These are phyloP conservation scores for Camellia oleifera DNA, from an alignment of 179 eudicot genomes.

Conservation along the genomic window DNA sequence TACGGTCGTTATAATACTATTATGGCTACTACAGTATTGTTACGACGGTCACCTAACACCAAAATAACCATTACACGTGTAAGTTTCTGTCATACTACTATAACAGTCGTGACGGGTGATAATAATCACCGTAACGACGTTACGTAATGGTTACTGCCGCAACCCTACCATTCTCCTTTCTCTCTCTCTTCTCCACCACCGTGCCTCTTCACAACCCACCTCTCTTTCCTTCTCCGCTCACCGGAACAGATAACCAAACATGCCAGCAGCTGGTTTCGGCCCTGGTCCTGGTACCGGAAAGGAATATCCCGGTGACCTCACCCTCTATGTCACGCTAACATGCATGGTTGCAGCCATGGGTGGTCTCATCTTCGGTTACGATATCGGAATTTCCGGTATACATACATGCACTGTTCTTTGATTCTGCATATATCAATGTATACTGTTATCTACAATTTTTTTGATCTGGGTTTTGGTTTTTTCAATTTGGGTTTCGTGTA, in stretches of 20 bases:
- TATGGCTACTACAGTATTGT: too few species aligned
- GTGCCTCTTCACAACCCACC: not conserved
- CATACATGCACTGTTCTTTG: not conserved
- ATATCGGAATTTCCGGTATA: slow-evolving; percentile 38
- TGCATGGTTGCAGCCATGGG: slow-evolving; percentile 44
- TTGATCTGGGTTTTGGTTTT: too few species aligned
- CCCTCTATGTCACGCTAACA: slow-evolving; percentile 29
- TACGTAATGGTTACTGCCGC: too few species aligned
- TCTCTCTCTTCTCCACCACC: not conserved
- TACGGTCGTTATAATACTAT: too few species aligned
- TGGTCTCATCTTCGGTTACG: slow-evolving; percentile 42
- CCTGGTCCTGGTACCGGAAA: slow-evolving; percentile 48
- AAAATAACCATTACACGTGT: too few species aligned
- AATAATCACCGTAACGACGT: too few species aligned
- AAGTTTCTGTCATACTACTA: too few species aligned
- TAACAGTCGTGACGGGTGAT: too few species aligned
- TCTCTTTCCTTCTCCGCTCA: not conserved
- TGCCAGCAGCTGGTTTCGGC: slow-evolving; percentile 33
- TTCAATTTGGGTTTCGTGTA: not conserved
- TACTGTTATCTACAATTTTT: too few species aligned
- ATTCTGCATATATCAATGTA: not conserved
- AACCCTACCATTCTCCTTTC: too few species aligned
- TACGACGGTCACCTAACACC: too few species aligned
- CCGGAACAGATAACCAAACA: slow-evolving; percentile 5
- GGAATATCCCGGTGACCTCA: slow-evolving; percentile 60